phyloP scores from a whole-genome alignment of 208 protist genomes.

The Leishmania tropica region DNA sequence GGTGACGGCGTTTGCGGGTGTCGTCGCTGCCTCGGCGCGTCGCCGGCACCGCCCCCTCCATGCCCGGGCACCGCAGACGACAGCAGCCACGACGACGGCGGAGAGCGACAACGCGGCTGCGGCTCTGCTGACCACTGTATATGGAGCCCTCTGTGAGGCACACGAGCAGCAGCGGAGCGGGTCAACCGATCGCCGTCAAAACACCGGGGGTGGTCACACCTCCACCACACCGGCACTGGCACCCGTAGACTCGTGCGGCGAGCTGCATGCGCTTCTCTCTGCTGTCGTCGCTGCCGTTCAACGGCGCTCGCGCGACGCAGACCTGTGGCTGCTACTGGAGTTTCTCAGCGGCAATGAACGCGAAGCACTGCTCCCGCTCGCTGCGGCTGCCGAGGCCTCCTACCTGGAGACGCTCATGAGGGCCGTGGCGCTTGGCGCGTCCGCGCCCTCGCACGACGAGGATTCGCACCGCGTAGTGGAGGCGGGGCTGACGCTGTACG shows the following conservation, averaged over 20 bases:
- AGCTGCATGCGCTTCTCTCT: conserved; percentile 15
- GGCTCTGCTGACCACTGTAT: background rate
- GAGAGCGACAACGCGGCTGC: conserved; percentile 4
- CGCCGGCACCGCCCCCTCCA: background rate
- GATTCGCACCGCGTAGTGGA: background rate
- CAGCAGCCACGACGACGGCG: background rate
- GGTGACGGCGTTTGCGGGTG: conserved; percentile 7
- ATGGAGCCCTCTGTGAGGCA: background rate
- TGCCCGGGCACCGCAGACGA: background rate
- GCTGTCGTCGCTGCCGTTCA: conserved; percentile 7
- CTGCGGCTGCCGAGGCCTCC: background rate
- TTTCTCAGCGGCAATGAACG: conserved; percentile 4
- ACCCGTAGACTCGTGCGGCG: background rate
- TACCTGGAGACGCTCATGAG: background rate
- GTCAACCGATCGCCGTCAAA: background rate
- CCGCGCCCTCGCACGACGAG: background rate
- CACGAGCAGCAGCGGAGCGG: background rate
- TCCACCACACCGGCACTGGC: background rate
- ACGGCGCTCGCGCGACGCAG: background rate
- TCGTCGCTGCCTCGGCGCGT: no score
- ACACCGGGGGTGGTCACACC: background rate
- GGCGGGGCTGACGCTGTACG: conserved; percentile 8
- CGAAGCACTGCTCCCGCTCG: background rate
- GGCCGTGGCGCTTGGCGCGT: background rate
- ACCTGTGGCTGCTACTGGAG: background rate